phyloP scores from a whole-genome alignment of 73 alveolate genomes.

The Paramecium biaurelia region DNA sequence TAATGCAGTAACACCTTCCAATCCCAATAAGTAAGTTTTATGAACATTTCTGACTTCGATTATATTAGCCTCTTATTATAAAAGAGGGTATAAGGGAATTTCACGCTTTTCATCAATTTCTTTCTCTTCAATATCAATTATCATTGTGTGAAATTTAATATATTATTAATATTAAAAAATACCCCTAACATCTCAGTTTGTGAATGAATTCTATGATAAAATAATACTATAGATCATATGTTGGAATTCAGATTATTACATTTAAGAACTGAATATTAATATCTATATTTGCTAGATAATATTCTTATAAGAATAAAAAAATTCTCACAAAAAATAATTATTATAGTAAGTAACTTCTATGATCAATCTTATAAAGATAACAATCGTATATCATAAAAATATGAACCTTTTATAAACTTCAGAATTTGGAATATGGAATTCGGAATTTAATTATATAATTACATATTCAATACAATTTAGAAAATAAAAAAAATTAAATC shows the following conservation, averaged over 20 bases:
- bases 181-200: neutral
- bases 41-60: conserved; percentile 79
- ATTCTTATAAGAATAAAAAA: neutral
- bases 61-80: neutral
- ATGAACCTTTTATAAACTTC: too few relatives aligned
- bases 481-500: too few relatives aligned
- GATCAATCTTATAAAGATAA: too few relatives aligned
- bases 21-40: conserved; percentile 95
- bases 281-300: too few relatives aligned
- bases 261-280: neutral
- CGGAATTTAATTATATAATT: too few relatives aligned
- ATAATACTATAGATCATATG: neutral
- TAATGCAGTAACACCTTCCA: conserved; percentile 98
- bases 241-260: neutral
- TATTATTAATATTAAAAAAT: neutral
- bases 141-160: neutral
- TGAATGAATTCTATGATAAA: neutral
- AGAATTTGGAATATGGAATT: too few relatives aligned
- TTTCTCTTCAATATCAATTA: neutral
- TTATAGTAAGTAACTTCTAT: too few relatives aligned
- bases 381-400: too few relatives aligned
- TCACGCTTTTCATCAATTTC: neutral
- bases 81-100: neutral
- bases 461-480: too few relatives aligned
- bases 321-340: too few relatives aligned